A percentile compares a stretch with the other conserved stretches of the same genome.
Evolutionary conservation across 768 basidiomycete species (phyloP).

Genomic region (Leccinum aurantiacum): DNA sequence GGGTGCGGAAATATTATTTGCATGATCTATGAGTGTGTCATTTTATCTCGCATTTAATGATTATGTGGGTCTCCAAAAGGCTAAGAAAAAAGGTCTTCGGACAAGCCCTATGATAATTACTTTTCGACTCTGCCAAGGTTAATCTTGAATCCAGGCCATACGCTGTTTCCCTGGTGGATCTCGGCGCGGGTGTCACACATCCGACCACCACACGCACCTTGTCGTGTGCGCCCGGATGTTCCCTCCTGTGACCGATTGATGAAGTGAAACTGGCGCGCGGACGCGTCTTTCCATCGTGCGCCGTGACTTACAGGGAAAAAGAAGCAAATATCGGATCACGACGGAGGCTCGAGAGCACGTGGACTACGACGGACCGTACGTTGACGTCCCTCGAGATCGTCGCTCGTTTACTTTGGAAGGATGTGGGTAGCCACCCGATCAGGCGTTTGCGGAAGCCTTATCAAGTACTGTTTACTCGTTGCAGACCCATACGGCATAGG

Average conservation of each 20-base stretch:
- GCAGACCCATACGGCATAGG: conserved; percentile 12
- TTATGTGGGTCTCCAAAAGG: conserved; percentile 15
- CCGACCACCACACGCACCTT: background rate
- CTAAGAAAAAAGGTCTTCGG: conserved; percentile 13
- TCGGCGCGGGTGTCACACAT: conserved; percentile 5
- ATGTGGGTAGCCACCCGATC: conserved; percentile 25
- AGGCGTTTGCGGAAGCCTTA: conserved; percentile 8
- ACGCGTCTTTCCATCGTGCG: background rate
- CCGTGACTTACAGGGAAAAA: background rate
- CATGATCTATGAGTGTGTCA: conserved; percentile 15
- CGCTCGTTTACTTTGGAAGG: conserved; percentile 20
- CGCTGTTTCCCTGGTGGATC: conserved; percentile 15
- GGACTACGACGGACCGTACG: background rate
- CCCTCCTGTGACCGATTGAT: background rate
- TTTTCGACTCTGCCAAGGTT: conserved; percentile 21
- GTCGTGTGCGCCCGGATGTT: background rate
- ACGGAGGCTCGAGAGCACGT: background rate
- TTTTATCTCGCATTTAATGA: conserved; percentile 24
- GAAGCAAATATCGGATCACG: conserved; percentile 15
- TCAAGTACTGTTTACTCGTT: conserved; percentile 1
- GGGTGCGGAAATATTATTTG: conserved; percentile 12
- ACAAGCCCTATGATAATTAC: conserved; percentile 13
- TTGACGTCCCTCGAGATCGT: conserved; percentile 18
- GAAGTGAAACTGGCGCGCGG: background rate
- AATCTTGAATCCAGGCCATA: conserved; percentile 21